Evolutionary conservation across 164 flowering plant species (phyloP).

Genomic region (Dillenia turbinata): DNA sequence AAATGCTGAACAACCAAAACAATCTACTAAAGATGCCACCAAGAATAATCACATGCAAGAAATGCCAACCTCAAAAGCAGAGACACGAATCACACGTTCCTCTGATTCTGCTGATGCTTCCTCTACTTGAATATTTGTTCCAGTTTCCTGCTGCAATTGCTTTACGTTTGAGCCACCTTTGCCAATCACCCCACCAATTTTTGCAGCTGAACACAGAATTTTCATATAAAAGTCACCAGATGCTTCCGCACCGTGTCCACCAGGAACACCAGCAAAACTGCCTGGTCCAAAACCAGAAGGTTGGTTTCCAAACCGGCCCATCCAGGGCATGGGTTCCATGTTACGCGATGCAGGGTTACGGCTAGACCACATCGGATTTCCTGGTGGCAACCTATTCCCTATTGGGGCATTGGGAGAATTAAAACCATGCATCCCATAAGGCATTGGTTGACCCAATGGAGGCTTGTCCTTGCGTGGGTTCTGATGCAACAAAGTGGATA

Average conservation of each 20-base stretch:
- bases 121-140: slow-evolving; percentile 59
- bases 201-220: slow-evolving; percentile 58
- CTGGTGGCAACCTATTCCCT: slow-evolving; percentile 29
- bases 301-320: slow-evolving; percentile 30
- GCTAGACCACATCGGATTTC: slow-evolving; percentile 41
- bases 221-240: slow-evolving; percentile 60
- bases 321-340: slow-evolving; percentile 47
- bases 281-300: slow-evolving; percentile 30
- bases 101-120: slow-evolving; percentile 40
- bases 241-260: slow-evolving; percentile 30
- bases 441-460: slow-evolving; percentile 25
- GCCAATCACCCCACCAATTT: slow-evolving; percentile 74
- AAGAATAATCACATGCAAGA: background rate
- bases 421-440: slow-evolving; percentile 29
- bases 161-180: slow-evolving; percentile 61
- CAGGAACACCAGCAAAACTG: slow-evolving; percentile 31
- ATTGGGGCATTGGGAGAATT: slow-evolving; percentile 39
- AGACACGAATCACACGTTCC: slow-evolving; percentile 58
- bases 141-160: slow-evolving; percentile 60
- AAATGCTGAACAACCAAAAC: too few relatives aligned
- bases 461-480: slow-evolving; percentile 63
- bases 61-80: slow-evolving; percentile 49
- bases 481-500: slow-evolving; percentile 61
- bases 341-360: slow-evolving; percentile 27
- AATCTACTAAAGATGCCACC: background rate